A percentile compares a stretch with the other conserved stretches of the same genome.
Evolutionary conservation across 768 basidiomycete genomes (phyloP).

Genomic region (Chiua virens): DNA sequence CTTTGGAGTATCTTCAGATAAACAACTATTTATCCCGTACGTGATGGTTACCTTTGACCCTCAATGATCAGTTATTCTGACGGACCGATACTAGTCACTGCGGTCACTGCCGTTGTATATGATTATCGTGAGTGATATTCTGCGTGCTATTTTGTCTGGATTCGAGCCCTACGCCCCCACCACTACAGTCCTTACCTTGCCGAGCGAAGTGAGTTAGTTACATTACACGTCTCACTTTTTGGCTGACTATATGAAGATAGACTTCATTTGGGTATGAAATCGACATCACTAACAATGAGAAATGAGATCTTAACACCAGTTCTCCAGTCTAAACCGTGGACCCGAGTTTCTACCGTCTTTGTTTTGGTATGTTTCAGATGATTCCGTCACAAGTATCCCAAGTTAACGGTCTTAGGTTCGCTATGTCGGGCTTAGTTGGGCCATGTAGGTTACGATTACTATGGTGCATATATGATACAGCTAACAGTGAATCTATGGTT

Average conservation of each 20-base stretch:
- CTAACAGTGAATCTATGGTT: background rate
- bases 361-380: background rate
- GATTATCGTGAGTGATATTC: constrained; percentile 6
- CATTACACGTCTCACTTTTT: background rate
- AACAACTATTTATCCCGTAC: background rate
- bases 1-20: background rate
- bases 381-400: background rate
- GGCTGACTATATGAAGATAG: constrained; percentile 3
- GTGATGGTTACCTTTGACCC: background rate
- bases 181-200: constrained; percentile 5
- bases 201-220: background rate
- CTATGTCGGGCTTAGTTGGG: background rate
- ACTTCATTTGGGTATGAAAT: constrained; percentile 17
- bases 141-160: background rate
- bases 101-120: background rate
- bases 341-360: background rate
- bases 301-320: too few species aligned
- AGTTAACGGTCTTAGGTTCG: background rate
- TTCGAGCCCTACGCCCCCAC: too few species aligned
- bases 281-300: background rate
- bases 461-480: too few species aligned
- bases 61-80: background rate
- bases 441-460: background rate
- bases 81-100: background rate
- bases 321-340: too few species aligned